Conservation (phyloP, 1,139 yeast species). For the Zygoascus sp. region DNA sequence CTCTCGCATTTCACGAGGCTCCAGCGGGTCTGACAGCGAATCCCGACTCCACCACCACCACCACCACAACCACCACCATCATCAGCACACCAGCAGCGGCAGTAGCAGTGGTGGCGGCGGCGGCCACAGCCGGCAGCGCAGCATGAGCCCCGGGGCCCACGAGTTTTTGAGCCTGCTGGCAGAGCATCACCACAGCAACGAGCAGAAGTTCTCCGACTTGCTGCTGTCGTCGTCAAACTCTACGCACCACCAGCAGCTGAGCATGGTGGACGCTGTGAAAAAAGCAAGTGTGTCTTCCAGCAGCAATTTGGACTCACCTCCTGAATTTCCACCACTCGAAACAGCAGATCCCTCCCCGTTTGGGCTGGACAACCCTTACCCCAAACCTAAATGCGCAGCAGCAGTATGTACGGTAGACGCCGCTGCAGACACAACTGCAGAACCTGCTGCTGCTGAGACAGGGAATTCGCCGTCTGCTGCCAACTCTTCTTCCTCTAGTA, state of each 20-base stretch:
- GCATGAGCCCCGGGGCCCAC: background rate
- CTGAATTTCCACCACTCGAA: background rate
- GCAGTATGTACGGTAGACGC: too few relatives aligned
- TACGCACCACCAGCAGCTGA: background rate
- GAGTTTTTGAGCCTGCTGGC: background rate
- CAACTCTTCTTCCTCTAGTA: background rate
- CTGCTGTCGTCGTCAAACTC: background rate
- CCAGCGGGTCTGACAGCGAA: background rate
- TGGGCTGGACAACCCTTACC: constrained; percentile 1
- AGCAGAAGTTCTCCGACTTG: background rate
- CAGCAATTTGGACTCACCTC: background rate
- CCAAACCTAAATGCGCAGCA: constrained; percentile 3
- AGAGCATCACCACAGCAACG: background rate
- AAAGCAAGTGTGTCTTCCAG: background rate
- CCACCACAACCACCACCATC: too few relatives aligned
- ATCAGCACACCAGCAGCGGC: too few relatives aligned
- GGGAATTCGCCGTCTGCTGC: background rate
- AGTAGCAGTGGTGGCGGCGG: too few relatives aligned
- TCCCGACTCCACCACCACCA: too few relatives aligned
- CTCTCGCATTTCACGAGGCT: background rate
- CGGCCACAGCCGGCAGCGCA: too few relatives aligned
- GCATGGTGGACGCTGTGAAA: background rate
- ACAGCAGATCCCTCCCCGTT: background rate
- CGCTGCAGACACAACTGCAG: background rate
- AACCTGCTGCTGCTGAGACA: background rate